phyloP scores from a whole-genome alignment of 352 stramenopile species.

The Discostella stelligera region DNA sequence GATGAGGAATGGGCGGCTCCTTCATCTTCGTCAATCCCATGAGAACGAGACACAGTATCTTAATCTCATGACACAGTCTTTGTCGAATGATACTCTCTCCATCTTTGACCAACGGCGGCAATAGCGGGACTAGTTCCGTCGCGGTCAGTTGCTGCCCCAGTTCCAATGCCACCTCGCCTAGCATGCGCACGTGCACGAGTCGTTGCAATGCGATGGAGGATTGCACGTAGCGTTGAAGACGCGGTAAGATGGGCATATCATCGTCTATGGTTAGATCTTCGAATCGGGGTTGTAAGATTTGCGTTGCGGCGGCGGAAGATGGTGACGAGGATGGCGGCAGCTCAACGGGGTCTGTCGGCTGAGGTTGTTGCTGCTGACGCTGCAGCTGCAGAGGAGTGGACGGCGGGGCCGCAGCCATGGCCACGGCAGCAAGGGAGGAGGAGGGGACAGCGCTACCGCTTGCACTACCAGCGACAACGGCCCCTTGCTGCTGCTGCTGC shows the following conservation, averaged over 20 bases:
- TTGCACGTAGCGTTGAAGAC: slow-evolving; percentile 92
- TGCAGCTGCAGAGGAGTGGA: neutral
- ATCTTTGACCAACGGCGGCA: slow-evolving; percentile 78
- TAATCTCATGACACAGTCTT: slow-evolving; percentile 89
- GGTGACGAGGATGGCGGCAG: no score
- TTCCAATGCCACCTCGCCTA: slow-evolving; percentile 86
- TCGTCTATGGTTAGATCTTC: slow-evolving; percentile 98
- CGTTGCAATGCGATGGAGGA: slow-evolving; percentile 95
- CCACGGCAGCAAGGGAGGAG: neutral
- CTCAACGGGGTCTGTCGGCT: neutral
- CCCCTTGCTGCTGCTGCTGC: neutral
- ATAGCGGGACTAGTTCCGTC: slow-evolving; percentile 88
- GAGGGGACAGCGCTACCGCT: neutral
- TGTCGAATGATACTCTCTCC: slow-evolving; percentile 93
- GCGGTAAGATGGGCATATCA: slow-evolving; percentile 91
- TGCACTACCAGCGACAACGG: neutral
- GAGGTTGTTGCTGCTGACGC: neutral
- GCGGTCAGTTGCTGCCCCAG: slow-evolving; percentile 84
- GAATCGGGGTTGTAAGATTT: slow-evolving; percentile 81
- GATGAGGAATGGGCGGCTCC: neutral
- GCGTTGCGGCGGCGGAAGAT: neutral
- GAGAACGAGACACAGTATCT: slow-evolving; percentile 77
- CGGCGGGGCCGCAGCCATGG: neutral
- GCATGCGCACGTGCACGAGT: slow-evolving; percentile 95
- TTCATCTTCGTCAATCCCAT: slow-evolving; percentile 24